Evolutionary conservation across 345 rosid genomes (phyloP), one percentile per base, ranked within the genome.

Genomic region (Anacardium occidentale): DNA sequence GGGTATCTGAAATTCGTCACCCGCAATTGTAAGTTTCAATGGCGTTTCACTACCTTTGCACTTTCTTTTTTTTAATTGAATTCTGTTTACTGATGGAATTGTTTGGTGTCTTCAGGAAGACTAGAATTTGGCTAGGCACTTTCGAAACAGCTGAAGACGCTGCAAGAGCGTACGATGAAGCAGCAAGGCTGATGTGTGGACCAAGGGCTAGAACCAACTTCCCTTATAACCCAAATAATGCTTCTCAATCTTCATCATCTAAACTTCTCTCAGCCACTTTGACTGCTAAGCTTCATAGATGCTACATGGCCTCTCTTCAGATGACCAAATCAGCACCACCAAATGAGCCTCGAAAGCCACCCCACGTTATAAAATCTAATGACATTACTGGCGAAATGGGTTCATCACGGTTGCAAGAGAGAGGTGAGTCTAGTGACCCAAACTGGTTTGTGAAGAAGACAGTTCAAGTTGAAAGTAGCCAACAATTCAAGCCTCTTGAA

Each of bases 1-100:
- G 99, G 99, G 99, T 95, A 9, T 95, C 99, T 29, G 99, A 95
- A 77, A 95, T 95, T 73, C 99, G 98, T 26, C 99, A 95, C 61
- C 99, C 99, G 58, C 71, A 92, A 68, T 65, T 95, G 99, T 95
- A 84, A 79, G 89, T 51, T 22, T 20, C 18, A 44, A 29, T 29
- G 32, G 32, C 32, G 32, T 50, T 62, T 64, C 60, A 4, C 3
- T 0, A 20, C 42, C 42, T 1, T 1, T 29, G 32, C 42, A 6
- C 7, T 3, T 29, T 17, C 22, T 54, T 70, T 59, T 17, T n/a
- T n/a, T n/a, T n/a, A n/a, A 48, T 18, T 15, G 21, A 15, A 17
- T 25, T 24, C 7, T 10, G 20, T 21, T 63, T 75, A 4, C 71
- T 77, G 2, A 55, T 25, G 20, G 69, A 72, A 59, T 62, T 77